Evolutionary conservation across 441 rosid species (phyloP), one percentile per base, ranked within the genome.

Genomic region (Brassica hybrid): DNA sequence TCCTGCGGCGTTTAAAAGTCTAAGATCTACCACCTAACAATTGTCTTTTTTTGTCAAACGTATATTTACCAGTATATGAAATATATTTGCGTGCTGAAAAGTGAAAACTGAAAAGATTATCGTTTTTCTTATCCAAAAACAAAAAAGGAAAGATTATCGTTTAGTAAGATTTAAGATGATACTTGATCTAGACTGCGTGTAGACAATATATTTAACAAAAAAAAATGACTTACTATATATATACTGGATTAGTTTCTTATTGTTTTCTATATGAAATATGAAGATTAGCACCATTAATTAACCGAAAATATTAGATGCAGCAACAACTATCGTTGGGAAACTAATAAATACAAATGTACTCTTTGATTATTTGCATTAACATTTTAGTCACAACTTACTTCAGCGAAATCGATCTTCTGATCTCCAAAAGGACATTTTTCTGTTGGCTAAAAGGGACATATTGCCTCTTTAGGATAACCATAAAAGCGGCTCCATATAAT

Each of bases 361-460:
- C 48, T 67, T 63, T 64, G 16, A 34, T 67, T 54, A 17, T 57
- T 57, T 57, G 27, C 61, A 18, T 3, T 19, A 57, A 57, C 61
- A 57, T 23, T 57, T 57, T 56, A 58, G 21, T 25, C 30, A 74
- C 11, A 27, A 54, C 18, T 54, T 11, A n/a, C 59, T 10, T 65
- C 25, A 9, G 6, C 48, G 43, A 12, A 63, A 16, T 32, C 14
- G 12, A 27, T 7, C 21, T 43, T 59, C 5, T 59, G 62, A 41
- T 67, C 23, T 67, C 72, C 52, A 43, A 58, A 66, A 66, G 67
- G 23, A 23, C 78, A 65, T 36, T 57, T 64, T 57, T 57, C 13
- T 57, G 27, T 57, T 57, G 59, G 16, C 27, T n/a, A 3, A 57
- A 18, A 56, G 4, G 16, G 23, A 66, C 78, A 67, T 25, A 67